Evolutionary conservation across 2,329 filamentous ascomycete species (phyloP).

Genomic region (Didymella pinodella): DNA sequence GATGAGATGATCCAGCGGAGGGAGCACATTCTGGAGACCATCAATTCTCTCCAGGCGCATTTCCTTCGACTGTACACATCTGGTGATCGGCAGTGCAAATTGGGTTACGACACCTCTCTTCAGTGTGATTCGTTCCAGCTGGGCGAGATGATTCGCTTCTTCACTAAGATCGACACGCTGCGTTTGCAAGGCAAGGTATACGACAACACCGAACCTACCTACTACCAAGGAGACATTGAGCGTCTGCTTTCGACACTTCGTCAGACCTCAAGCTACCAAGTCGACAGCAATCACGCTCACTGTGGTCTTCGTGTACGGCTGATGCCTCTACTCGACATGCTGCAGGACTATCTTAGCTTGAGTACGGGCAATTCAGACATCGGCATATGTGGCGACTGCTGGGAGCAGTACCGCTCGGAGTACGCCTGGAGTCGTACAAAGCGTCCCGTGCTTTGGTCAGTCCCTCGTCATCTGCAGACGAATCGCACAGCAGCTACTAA

Average conservation of each 20-base stretch:
- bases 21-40: conserved; percentile 70
- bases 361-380: conserved; percentile 47
- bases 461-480: conserved; percentile 30
- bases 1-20: conserved; percentile 73
- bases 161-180: conserved; percentile 67
- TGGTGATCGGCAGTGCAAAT: conserved; percentile 71
- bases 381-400: conserved; percentile 58
- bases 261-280: conserved; percentile 75
- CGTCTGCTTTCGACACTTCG: conserved; percentile 67
- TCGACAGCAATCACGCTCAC: conserved; percentile 76
- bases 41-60: conserved; percentile 73
- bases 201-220: conserved; percentile 51
- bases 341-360: conserved; percentile 57
- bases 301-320: conserved; percentile 74
- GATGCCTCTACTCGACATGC: conserved; percentile 70
- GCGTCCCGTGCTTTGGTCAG: conserved; percentile 55
- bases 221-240: conserved; percentile 68
- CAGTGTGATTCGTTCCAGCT: conserved; percentile 82
- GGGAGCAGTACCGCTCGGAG: conserved; percentile 48
- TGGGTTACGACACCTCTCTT: conserved; percentile 75
- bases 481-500: conserved; percentile 29
- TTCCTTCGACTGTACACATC: conserved; percentile 74
- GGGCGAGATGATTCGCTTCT: conserved; percentile 78
- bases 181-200: conserved; percentile 60
- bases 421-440: conserved; percentile 58